phyloP scores from a whole-genome alignment of 2,329 filamentous ascomycete genomes.

The Alternaria angustiovoidea region DNA sequence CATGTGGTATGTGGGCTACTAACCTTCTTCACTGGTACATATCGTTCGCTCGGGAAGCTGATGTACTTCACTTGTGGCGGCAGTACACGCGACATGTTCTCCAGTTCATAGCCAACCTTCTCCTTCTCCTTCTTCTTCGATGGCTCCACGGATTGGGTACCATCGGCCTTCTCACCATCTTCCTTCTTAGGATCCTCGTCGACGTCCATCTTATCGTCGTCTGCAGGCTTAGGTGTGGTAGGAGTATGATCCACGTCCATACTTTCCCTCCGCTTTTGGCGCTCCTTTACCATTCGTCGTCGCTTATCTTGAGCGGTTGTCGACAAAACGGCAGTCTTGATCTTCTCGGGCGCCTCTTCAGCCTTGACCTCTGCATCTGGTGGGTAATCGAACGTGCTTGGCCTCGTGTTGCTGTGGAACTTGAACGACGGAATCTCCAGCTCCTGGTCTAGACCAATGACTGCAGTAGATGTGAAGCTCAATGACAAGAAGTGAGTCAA shows the following conservation, averaged over 20 bases:
- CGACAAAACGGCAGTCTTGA: conserved; percentile 93
- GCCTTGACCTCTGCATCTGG: conserved; percentile 95
- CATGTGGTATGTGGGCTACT: conserved; percentile 15
- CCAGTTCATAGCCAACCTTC: conserved; percentile 93
- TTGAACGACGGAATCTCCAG: conserved; percentile 93
- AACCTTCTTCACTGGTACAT: conserved; percentile 93
- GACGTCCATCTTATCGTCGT: conserved; percentile 85
- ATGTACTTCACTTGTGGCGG: conserved; percentile 95
- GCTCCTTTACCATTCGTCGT: conserved; percentile 91
- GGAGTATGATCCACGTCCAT: conserved; percentile 92
- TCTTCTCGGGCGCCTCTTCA: conserved; percentile 90
- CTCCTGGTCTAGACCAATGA: conserved; percentile 93
- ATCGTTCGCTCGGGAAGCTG: conserved; percentile 87
- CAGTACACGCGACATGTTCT: conserved; percentile 96
- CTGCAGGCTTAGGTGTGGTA: conserved; percentile 72
- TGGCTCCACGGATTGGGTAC: conserved; percentile 60
- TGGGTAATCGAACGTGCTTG: conserved; percentile 96
- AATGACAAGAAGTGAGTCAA: conserved; percentile 96
- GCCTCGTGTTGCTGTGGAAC: conserved; percentile 92
- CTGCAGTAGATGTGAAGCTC: conserved; percentile 94
- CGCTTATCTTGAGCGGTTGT: conserved; percentile 98
- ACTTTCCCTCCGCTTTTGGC: conserved; percentile 85
- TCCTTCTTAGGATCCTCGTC: conserved; percentile 58
- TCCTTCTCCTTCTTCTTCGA: conserved; percentile 97
- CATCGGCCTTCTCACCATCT: conserved; percentile 61